Conservation (phyloP, 805 yeast species). For the Yarrowia phangngaensis region DNA sequence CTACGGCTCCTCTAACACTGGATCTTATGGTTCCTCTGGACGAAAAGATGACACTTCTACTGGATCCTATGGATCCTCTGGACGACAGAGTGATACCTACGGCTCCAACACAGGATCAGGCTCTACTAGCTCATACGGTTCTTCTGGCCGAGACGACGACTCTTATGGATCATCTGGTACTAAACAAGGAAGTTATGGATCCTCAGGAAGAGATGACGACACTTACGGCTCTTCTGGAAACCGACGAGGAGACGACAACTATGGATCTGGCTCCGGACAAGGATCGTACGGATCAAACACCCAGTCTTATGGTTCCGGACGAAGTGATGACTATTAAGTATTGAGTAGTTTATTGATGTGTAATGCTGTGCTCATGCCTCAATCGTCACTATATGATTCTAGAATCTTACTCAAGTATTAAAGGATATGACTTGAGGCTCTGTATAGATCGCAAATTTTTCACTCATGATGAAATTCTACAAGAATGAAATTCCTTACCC, state of each 20-base stretch:
- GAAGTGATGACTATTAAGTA: constrained; percentile 7
- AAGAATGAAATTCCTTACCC: too few relatives aligned
- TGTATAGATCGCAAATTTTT: too few relatives aligned
- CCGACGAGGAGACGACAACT: neutral
- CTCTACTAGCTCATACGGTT: constrained; percentile 4
- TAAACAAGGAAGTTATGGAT: neutral
- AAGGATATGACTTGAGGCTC: too few relatives aligned
- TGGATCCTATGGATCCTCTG: constrained; percentile 6
- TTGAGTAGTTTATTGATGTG: too few relatives aligned
- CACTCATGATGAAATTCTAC: too few relatives aligned
- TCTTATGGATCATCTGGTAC: neutral
- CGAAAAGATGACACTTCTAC: neutral
- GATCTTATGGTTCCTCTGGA: constrained; percentile 11
- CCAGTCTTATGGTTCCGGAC: constrained; percentile 18
- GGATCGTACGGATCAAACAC: constrained; percentile 7
- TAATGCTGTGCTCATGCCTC: constrained; percentile 18
- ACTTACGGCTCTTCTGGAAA: constrained; percentile 14
- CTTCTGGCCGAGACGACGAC: constrained; percentile 12
- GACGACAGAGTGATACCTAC: neutral
- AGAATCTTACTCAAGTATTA: too few relatives aligned
- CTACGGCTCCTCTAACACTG: constrained; percentile 6
- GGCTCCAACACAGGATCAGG: too few relatives aligned
- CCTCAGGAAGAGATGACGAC: constrained; percentile 12
- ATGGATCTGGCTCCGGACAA: neutral
- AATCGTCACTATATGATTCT: constrained; percentile 5